Evolutionary conservation across 2,329 filamentous ascomycete species (phyloP), one percentile per base, ranked within the genome.

Genomic region (Fusarium miscanthi): DNA sequence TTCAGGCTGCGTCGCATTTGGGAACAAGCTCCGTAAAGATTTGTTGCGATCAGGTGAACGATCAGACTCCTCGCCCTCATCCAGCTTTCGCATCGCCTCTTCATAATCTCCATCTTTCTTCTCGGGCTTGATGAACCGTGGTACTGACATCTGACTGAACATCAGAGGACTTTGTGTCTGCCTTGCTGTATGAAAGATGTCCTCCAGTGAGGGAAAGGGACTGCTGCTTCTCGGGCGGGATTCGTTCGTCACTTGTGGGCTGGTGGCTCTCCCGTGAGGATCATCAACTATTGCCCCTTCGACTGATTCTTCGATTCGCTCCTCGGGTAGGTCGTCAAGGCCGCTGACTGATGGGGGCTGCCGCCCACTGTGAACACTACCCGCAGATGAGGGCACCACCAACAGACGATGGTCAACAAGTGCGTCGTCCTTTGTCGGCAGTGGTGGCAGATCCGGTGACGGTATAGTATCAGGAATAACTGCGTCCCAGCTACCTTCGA

Each of bases 301-400:
- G 3, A 77, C 45, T 6, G 72, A 76, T 14, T 77, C 71, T 25
- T 66, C 66, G 49, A 75, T 38, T 25, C 43, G 56, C 21, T 75
- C 68, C 38, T 77, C 74, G 1, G 80, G 72, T 2, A 80, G 78
- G 7, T 81, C 76, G 23, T 72, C 66, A 42, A 81, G 80, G 42
- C 80, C 76, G 40, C 83, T 81, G 17, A 81, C 77, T 9, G 82
- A 83, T 62, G 87, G 85, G 7, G 84, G 84, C 63, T 89, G 88
- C 19, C 86, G 83, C 30, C 87, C 87, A 74, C 84, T 88, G 66
- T 51, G 81, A 71, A 82, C 77, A 72, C 84, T 88, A 65, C 81
- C 82, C 13, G 77, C 77, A 35, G 76, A 77, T 9, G 72, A 73
- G 21, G 72, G 67, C 8, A 76, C 69, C 10, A 51, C 25, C 31